phyloP scores from a whole-genome alignment of 2,329 filamentous ascomycete genomes.

The Arthrobotrys sinensis region DNA sequence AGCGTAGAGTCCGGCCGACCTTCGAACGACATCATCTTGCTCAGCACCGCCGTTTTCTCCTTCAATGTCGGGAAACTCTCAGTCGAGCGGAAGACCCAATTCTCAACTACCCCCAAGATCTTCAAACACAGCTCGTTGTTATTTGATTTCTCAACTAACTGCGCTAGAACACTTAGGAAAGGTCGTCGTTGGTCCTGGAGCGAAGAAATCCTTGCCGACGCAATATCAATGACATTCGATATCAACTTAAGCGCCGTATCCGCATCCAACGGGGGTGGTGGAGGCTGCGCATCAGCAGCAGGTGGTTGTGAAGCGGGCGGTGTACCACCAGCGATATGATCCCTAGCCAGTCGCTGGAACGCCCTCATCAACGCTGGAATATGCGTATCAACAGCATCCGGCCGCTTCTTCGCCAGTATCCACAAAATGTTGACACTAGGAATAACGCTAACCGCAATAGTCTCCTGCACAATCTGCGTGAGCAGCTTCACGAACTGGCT shows the following conservation, averaged over 20 bases:
- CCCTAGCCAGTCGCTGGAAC: conserved; percentile 92
- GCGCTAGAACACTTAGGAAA: conserved; percentile 94
- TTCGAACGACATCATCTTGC: conserved; percentile 98
- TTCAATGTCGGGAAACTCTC: conserved; percentile 98
- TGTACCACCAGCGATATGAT: conserved; percentile 80
- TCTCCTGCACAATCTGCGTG: conserved; percentile 88
- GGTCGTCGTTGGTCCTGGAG: conserved; percentile 91
- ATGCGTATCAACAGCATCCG: conserved; percentile 89
- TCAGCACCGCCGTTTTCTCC: conserved; percentile 98
- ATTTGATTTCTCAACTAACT: conserved; percentile 93
- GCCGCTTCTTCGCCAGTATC: conserved; percentile 88
- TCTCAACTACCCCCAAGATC: conserved; percentile 92
- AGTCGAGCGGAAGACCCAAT: conserved; percentile 95
- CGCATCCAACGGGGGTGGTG: conserved; percentile 78
- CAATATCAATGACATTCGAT: conserved; percentile 94
- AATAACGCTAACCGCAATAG: conserved; percentile 83
- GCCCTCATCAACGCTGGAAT: conserved; percentile 92
- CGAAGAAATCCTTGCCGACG: conserved; percentile 90
- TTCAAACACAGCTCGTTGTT: conserved; percentile 90
- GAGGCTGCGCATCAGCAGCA: conserved; percentile 73
- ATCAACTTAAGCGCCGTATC: conserved; percentile 92
- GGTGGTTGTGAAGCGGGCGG: conserved; percentile 66
- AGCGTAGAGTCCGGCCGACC: conserved; percentile 85
- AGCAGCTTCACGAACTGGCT: conserved; percentile 90
- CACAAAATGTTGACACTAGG: conserved; percentile 94